Base-by-base conservation (phyloP, 352 stramenopile species). In the Blastocystis sp. region DNA sequence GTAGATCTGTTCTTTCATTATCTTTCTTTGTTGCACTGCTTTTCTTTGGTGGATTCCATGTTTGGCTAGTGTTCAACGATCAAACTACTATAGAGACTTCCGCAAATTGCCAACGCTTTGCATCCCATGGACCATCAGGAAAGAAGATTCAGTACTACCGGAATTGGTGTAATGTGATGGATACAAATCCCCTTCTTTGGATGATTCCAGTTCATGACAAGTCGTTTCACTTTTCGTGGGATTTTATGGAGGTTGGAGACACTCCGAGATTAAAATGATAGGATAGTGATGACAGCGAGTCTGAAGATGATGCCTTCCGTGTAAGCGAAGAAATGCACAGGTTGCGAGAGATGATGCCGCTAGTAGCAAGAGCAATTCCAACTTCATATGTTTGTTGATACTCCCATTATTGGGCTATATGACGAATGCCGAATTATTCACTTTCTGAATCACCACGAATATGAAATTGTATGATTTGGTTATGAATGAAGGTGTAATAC, bases 101-200 rank as follows among this genome's bases (percentile, higher is more conserved):
- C 1, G 24, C 12, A 11, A 19, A 2, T 5, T 83, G 24, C 46
- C 0, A n/a, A 3, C 16, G 29, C n/a, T 43, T 83, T 12, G 19
- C 65, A 16, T 59, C 42, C 2, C 16, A 32, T 35, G 19, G 21
- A 16, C 51, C 21, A 9, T n/a, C 5, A 21, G 12, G 43, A 21
- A 49, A 11, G 27, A 35, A 49, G 9, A 21, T 29, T 19, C 35
- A 14, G 32, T 83, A 83, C 46, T 49, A 67, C n/a, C 11, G 42
- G 5, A 83, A 83, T n/a, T 83, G 71, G 71, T 83, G 71, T n/a
- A 67, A 19, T 42, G 71, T 83, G 19, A 83, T 83, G 71, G 71
- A 83, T 43, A 54, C 39, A 14, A 52, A 35, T 65, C 71, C 71
- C 9, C 66, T 52, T 37, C 63, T 83, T 54, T 83, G 71, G 71